Evolutionary conservation across 2,329 filamentous ascomycete species (phyloP).

Genomic region (Ascochyta lentis): DNA sequence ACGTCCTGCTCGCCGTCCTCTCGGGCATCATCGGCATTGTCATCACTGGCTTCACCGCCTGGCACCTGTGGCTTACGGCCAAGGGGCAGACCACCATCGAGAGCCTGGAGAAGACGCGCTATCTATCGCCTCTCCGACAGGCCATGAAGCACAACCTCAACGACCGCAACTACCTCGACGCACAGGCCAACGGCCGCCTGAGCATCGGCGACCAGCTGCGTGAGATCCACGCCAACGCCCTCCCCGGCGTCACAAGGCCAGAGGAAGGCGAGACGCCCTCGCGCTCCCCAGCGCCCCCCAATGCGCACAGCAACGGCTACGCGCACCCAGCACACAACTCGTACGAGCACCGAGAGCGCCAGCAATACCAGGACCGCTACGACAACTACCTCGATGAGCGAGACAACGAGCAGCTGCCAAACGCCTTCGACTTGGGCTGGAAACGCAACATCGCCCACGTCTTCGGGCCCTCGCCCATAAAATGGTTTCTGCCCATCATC

Average conservation of each 20-base stretch:
- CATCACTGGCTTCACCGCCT: conserved; percentile 84
- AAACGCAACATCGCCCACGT: conserved; percentile 79
- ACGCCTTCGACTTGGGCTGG: conserved; percentile 91
- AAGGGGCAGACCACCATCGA: conserved; percentile 93
- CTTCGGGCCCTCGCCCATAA: conserved; percentile 73
- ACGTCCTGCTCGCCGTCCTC: conserved; percentile 84
- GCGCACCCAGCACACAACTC: conserved; percentile 53
- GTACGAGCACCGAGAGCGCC: conserved; percentile 64
- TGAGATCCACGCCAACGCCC: conserved; percentile 80
- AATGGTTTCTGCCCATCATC: conserved; percentile 82
- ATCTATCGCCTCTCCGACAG: conserved; percentile 79
- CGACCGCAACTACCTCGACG: conserved; percentile 53
- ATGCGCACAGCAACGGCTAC: conserved; percentile 44
- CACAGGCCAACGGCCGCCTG: conserved; percentile 49
- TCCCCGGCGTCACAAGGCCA: conserved; percentile 79
- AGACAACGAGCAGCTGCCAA: conserved; percentile 85
- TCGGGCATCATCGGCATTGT: conserved; percentile 92
- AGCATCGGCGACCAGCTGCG: conserved; percentile 72
- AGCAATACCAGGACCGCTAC: conserved; percentile 72
- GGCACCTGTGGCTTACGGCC: conserved; percentile 85
- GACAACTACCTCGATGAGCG: conserved; percentile 86
- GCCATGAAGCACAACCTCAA: conserved; percentile 70
- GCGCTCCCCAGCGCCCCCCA: conserved; percentile 41
- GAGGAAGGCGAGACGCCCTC: conserved; percentile 77
- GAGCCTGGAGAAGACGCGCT: conserved; percentile 92